Conservation (phyloP, 1,284 basidiomycete genomes). For the Puccinia coronata region DNA sequence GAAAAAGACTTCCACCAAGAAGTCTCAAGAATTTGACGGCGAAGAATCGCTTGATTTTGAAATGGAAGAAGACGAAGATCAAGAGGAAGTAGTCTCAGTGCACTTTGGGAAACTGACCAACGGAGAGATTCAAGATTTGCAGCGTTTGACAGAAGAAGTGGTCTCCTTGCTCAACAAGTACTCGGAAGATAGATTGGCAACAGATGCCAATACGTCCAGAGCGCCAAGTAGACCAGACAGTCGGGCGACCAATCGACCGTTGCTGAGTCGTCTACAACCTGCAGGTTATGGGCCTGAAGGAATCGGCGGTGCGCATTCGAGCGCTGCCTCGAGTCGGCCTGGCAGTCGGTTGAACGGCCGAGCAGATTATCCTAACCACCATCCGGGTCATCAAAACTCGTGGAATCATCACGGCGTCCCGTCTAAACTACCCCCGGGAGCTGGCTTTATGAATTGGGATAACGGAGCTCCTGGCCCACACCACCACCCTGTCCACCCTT, state of each 20-base stretch:
- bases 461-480: neutral
- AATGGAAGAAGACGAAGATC: constrained; percentile 35
- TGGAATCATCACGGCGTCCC: constrained; percentile 7
- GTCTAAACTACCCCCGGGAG: neutral
- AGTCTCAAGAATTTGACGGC: neutral
- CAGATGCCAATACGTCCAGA: constrained; percentile 35
- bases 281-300: constrained; percentile 1
- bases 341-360: constrained; percentile 40
- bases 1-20: neutral
- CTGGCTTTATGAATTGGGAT: neutral
- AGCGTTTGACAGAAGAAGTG: constrained; percentile 44
- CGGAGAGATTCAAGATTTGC: constrained; percentile 39
- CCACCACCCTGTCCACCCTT: neutral
- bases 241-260: constrained; percentile 24
- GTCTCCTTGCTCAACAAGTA: constrained; percentile 43
- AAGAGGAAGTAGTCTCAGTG: constrained; percentile 4
- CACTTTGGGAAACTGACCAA: constrained; percentile 23
- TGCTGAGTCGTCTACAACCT: constrained; percentile 10
- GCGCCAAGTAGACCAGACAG: constrained; percentile 45
- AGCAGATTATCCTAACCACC: neutral
- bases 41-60: constrained; percentile 35
- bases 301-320: constrained; percentile 10
- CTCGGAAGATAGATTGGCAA: constrained; percentile 45
- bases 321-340: constrained; percentile 30
- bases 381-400: neutral